Evolutionary conservation across 116 monocot genomes (phyloP).

Genomic region (Posidonia oceanica): DNA sequence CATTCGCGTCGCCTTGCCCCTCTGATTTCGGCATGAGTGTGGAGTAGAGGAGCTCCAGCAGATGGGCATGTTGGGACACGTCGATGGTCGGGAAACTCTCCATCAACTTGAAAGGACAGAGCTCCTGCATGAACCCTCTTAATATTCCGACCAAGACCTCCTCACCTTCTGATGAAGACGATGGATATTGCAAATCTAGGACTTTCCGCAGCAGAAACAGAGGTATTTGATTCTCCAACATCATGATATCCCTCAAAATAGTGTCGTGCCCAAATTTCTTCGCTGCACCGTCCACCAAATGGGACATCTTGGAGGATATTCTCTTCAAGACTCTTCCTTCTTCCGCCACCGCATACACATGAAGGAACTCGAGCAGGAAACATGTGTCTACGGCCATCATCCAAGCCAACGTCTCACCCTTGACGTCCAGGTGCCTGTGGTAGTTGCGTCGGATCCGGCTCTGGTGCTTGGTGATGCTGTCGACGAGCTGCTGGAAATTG

Average conservation of each 20-base stretch:
- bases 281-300: slow-evolving; percentile 16
- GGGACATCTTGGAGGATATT: slow-evolving; percentile 3
- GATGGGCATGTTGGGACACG: slow-evolving; percentile 13
- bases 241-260: slow-evolving; percentile 43
- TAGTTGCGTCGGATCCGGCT: slow-evolving; percentile 48
- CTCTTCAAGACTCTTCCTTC: background rate
- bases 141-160: slow-evolving; percentile 12
- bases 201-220: slow-evolving; percentile 40
- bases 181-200: slow-evolving; percentile 9
- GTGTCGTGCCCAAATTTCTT: slow-evolving; percentile 29
- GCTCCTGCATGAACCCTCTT: too few species aligned
- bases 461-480: slow-evolving; percentile 24
- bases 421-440: slow-evolving; percentile 50
- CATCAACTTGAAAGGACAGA: slow-evolving; percentile 42
- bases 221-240: slow-evolving; percentile 90
- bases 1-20: background rate
- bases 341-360: background rate
- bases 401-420: slow-evolving; percentile 61
- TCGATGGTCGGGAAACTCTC: slow-evolving; percentile 9
- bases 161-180: slow-evolving; percentile 5
- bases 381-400: slow-evolving; percentile 71
- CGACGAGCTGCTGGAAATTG: slow-evolving; percentile 38
- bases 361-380: too few species aligned
- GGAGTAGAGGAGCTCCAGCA: slow-evolving; percentile 37
- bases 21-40: slow-evolving; percentile 16